Conservation (phyloP, 2,329 filamentous ascomycete genomes). For the Helotiales sp. region DNA sequence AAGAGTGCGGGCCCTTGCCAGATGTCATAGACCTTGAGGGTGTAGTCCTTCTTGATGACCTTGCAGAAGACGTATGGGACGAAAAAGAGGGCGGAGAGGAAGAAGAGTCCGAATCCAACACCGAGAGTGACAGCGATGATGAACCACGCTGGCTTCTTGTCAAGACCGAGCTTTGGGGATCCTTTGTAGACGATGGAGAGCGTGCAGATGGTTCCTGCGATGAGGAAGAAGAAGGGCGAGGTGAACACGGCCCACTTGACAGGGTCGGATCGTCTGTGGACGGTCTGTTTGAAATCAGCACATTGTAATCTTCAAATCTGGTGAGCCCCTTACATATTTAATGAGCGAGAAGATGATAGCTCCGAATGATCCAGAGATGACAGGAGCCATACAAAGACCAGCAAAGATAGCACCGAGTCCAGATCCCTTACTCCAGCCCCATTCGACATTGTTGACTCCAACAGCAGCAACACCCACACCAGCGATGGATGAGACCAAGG, state of each 20-base stretch:
- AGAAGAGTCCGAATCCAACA: conserved; percentile 61
- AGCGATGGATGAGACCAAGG: conserved; percentile 70
- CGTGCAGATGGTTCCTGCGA: conserved; percentile 75
- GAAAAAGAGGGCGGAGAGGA: conserved; percentile 72
- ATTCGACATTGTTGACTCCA: conserved; percentile 65
- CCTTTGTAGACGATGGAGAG: conserved; percentile 83
- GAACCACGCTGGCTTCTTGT: conserved; percentile 70
- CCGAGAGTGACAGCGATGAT: conserved; percentile 71
- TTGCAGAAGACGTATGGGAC: conserved; percentile 71
- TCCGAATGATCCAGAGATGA: conserved; percentile 67
- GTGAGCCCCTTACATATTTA: conserved; percentile 52
- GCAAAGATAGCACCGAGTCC: conserved; percentile 75
- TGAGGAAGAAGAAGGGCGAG: conserved; percentile 77
- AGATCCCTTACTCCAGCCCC: conserved; percentile 72
- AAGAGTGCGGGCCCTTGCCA: conserved; percentile 68
- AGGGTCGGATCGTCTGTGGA: conserved; percentile 74
- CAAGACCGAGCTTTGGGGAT: conserved; percentile 68
- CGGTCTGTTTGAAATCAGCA: conserved; percentile 45
- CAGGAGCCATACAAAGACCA: conserved; percentile 72
- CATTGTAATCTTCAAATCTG: no score
- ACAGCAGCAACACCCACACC: conserved; percentile 72
- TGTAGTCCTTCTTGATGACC: conserved; percentile 71
- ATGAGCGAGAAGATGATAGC: conserved; percentile 75
- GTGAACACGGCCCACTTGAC: conserved; percentile 74
- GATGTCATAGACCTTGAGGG: conserved; percentile 66